Evolutionary conservation across 2,329 filamentous ascomycete genomes (phyloP), one percentile per base, ranked within the genome.

Genomic region (Colletotrichum endophyticum): DNA sequence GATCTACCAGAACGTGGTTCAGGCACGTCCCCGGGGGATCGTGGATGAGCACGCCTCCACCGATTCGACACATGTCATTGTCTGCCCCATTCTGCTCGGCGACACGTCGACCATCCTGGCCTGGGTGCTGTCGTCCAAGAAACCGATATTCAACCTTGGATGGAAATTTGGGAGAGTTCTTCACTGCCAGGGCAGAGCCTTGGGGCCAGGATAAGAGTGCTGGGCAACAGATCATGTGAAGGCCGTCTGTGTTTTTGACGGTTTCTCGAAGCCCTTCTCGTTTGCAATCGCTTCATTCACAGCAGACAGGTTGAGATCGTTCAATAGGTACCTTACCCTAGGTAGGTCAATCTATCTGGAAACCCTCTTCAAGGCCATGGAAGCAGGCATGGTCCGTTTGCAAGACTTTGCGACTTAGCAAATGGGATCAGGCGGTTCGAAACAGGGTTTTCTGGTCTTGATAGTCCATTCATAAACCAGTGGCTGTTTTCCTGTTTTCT

Each of bases 81-180:
- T 49, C 59, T 73, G 34, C 64, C 63, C 73, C 73, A 30, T 73
- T 53, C 22, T 36, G 22, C 11, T 59, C 57, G 63, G 49, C 64
- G 59, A 66, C 70, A 74, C 66, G 74, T 76, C 44, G 57, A 56
- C 70, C n/a, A 39, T 25, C 62, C 70, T 73, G 49, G 28, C 70
- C 44, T 22, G 11, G 53, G 25, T 74, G 57, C 28, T 59, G 59
- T 76, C 64, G 59, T 69, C 74, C 64, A 25, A 69, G 49, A 73
- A 76, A 76, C 74, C 44, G 36, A n/a, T 22, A 44, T 32, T 64
- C 25, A 22, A 19, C 28, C 62, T 2, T 27, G 22, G 34, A 22
- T 16, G 15, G 34, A 39, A 64, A 16, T 13, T 32, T 36, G 7
- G n/a, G 44, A 68, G 66, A 68, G 56, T 22, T 32, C 12, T 44